Conservation (phyloP, 2,329 filamentous ascomycete genomes). For the Stemphylium beticola region DNA sequence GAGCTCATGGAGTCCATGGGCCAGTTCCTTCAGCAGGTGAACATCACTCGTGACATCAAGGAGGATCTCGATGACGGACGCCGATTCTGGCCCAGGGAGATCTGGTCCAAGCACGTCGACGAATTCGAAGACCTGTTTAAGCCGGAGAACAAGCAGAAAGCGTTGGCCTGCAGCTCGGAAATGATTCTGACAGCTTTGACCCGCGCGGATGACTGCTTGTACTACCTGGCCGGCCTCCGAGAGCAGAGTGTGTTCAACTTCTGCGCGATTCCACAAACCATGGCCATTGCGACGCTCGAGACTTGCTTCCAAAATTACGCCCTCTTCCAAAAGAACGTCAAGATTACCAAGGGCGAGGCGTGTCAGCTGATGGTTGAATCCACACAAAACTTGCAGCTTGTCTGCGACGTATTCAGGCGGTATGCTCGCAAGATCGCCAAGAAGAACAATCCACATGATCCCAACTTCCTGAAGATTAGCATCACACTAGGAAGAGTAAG, state of each 20-base stretch:
- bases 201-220: conserved; percentile 91
- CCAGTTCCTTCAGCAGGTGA: conserved; percentile 96
- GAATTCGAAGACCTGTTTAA: conserved; percentile 90
- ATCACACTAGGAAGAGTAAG: conserved; percentile 83
- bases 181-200: conserved; percentile 91
- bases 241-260: conserved; percentile 99
- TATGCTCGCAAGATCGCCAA: conserved; percentile 83
- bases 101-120: conserved; percentile 95
- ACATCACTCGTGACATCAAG: conserved; percentile 94
- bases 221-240: conserved; percentile 92
- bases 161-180: conserved; percentile 85
- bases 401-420: conserved; percentile 80
- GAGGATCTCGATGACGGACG: conserved; percentile 89
- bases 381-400: conserved; percentile 82
- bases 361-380: conserved; percentile 91
- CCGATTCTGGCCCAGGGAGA: conserved; percentile 92
- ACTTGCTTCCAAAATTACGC: conserved; percentile 88
- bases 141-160: conserved; percentile 75
- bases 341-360: conserved; percentile 94
- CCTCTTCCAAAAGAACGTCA: conserved; percentile 86
- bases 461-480: conserved; percentile 90
- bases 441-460: conserved; percentile 93
- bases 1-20: conserved; percentile 94
- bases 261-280: conserved; percentile 92
- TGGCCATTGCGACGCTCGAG: conserved; percentile 96